These are phyloP conservation scores for Apiotrichum gamsii DNA, from an alignment of 1,284 basidiomycete species.

Conservation along the genomic window DNA sequence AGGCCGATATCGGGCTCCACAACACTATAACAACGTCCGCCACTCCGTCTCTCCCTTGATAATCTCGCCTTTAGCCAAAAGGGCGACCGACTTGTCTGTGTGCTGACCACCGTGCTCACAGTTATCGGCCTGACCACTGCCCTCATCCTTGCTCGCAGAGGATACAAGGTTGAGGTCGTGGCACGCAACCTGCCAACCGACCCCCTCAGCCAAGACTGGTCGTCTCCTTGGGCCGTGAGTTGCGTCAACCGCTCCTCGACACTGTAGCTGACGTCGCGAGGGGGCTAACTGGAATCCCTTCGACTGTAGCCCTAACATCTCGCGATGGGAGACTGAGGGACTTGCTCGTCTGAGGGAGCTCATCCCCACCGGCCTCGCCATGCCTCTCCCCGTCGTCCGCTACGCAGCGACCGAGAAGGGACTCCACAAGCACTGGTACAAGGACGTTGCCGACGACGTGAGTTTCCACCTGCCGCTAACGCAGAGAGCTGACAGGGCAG, in stretches of 20 bases:
- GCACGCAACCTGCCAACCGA: constrained; percentile 11
- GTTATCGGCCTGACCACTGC: constrained; percentile 20
- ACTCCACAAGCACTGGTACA: constrained; percentile 21
- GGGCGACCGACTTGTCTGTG: too few species aligned
- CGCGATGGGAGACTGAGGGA: constrained; percentile 15
- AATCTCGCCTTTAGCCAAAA: too few species aligned
- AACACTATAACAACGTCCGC: too few species aligned
- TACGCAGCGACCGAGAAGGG: constrained; percentile 17
- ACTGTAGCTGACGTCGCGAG: constrained; percentile 1
- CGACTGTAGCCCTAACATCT: constrained; percentile 6
- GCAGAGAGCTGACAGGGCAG: too few species aligned
- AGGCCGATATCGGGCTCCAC: neutral
- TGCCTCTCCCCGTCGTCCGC: constrained; percentile 17
- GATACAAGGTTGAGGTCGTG: constrained; percentile 8
- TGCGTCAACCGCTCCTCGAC: neutral
- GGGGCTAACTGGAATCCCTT: constrained; percentile 17
- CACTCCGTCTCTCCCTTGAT: too few species aligned
- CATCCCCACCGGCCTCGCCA: constrained; percentile 18
- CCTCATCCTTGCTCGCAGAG: constrained; percentile 16
- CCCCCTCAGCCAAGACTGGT: constrained; percentile 15
- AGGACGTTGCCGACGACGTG: constrained; percentile 8
- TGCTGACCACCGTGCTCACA: too few species aligned
- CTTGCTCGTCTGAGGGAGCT: constrained; percentile 11
- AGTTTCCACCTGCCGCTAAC: neutral
- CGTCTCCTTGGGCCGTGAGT: constrained; percentile 19